Evolutionary conservation across 2,329 filamentous ascomycete species (phyloP), one percentile per base, ranked within the genome.

Genomic region (Cladophialophora bantiana): DNA sequence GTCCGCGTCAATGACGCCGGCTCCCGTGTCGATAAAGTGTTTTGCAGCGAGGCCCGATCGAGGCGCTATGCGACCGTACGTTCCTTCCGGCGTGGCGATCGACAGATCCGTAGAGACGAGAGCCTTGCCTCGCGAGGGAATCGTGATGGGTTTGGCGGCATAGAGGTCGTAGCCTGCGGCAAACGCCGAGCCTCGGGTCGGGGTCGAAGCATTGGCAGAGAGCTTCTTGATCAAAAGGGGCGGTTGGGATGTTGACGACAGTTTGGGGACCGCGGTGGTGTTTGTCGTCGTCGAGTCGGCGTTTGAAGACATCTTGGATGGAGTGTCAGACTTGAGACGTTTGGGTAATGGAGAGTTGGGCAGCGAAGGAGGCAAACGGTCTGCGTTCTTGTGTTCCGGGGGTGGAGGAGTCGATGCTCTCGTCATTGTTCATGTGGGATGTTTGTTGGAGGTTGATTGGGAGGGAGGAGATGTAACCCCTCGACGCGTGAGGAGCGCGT

Each of bases 141-240:
- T 89, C 1, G 86, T 85, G 3, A 89, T 90, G 42, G 90, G 87
- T 75, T 88, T 87, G 2, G 93, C 87, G 59, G 83, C 90, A 80
- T 97, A 98, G 66, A 99, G 77, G 79, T 99, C 95, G 81, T 98
- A 98, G 40, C 95, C 95, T 0, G 95, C 95, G 0, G 95, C 92
- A 76, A 92, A 94, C 60, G 89, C 90, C 72, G 92, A 96, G 72
- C 95, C 95, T 63, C 94, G 89, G 0, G 93, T 98, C 10, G 95
- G 95, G 31, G 94, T 85, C 55, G 86, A 87, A n/a, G 90, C 95
- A 70, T 90, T 88, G 42, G 88, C 83, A 7, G 90, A 90, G 66
- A 98, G 89, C 80, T 96, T 93, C 85, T 97, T 94, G 80, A 99
- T 89, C 69, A 93, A 87, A 59, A 97, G 85, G 2, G 89, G 82